These are phyloP conservation scores for Colletotrichum sp. DNA, from an alignment of 2,329 filamentous ascomycete species.

Conservation along the genomic window DNA sequence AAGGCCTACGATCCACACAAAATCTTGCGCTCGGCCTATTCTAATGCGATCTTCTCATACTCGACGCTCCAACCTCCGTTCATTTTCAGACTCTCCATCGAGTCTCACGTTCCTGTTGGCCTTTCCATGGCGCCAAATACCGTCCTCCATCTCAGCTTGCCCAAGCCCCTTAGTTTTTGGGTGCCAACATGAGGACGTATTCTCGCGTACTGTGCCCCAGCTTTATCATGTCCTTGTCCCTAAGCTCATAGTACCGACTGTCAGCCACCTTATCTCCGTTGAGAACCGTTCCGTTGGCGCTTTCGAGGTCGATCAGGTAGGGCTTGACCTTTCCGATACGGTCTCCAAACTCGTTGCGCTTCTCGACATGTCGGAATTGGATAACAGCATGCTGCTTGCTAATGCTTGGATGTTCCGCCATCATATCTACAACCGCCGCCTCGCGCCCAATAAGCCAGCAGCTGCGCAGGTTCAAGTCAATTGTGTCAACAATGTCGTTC, in stretches of 20 bases:
- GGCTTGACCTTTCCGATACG: conserved; percentile 80
- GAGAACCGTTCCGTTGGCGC: conserved; percentile 85
- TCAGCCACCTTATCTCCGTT: conserved; percentile 77
- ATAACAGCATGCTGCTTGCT: conserved; percentile 96
- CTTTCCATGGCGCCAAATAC: not conserved
- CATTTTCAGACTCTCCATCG: not conserved
- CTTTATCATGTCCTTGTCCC: conserved; percentile 85
- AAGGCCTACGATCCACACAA: not conserved
- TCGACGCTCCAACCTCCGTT: not conserved
- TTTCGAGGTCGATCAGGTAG: conserved; percentile 93
- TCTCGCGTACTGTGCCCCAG: conserved; percentile 91
- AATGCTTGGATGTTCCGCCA: conserved; percentile 87
- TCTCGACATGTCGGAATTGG: conserved; percentile 87
- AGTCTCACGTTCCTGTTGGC: not conserved
- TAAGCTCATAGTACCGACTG: conserved; percentile 83
- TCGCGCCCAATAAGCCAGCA: conserved; percentile 94
- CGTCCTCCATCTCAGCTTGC: not conserved
- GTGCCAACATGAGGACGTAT: conserved; percentile 90
- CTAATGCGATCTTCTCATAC: not conserved
- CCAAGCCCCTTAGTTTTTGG: conserved; percentile 39
- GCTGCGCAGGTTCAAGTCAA: conserved; percentile 76
- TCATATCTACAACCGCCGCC: conserved; percentile 78
- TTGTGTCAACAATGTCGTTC: conserved; percentile 78
- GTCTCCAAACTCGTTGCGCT: conserved; percentile 86
- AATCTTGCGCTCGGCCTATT: not conserved